phyloP scores from a whole-genome alignment of 345 rosid genomes.

The Citrus mangshanensis region DNA sequence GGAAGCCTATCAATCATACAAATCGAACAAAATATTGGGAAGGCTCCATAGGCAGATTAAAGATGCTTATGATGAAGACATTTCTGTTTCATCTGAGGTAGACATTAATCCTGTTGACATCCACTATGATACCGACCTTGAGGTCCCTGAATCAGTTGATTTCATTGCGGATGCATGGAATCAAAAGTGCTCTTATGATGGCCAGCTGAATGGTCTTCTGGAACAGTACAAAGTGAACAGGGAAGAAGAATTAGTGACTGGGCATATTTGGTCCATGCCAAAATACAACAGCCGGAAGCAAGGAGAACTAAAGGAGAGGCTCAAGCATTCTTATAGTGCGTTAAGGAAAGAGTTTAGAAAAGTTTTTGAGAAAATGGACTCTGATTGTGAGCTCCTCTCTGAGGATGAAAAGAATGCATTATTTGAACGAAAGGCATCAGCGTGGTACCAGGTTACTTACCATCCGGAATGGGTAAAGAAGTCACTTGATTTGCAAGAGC shows the following conservation, averaged over 20 bases:
- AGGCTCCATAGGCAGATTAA: conserved; percentile 62
- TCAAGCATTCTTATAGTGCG: conserved; percentile 64
- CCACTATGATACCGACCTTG: conserved; percentile 63
- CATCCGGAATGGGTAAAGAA: conserved; percentile 67
- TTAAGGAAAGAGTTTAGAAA: conserved; percentile 74
- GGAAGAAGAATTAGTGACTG: conserved; percentile 93
- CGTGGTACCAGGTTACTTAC: conserved; percentile 90
- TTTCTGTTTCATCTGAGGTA: conserved; percentile 34
- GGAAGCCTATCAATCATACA: conserved; percentile 64
- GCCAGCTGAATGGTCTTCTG: conserved; percentile 72
- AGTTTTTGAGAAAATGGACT: conserved; percentile 48
- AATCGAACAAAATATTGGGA: conserved; percentile 71
- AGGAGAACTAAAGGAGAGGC: conserved; percentile 73
- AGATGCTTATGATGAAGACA: conserved; percentile 54
- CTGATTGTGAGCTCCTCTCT: conserved; percentile 38
- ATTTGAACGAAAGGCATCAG: conserved; percentile 83
- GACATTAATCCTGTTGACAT: conserved; percentile 37
- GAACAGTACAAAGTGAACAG: conserved; percentile 72
- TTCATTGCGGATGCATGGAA: conserved; percentile 73
- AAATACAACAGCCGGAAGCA: conserved; percentile 61
- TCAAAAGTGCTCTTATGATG: conserved; percentile 67
- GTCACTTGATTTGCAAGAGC: conserved; percentile 44
- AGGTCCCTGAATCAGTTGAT: conserved; percentile 51
- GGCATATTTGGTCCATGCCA: conserved; percentile 96
- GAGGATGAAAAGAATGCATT: conserved; percentile 55